These are phyloP conservation scores for Phaffomyces thermotolerans DNA, from an alignment of 805 yeast species.

Conservation along the genomic window DNA sequence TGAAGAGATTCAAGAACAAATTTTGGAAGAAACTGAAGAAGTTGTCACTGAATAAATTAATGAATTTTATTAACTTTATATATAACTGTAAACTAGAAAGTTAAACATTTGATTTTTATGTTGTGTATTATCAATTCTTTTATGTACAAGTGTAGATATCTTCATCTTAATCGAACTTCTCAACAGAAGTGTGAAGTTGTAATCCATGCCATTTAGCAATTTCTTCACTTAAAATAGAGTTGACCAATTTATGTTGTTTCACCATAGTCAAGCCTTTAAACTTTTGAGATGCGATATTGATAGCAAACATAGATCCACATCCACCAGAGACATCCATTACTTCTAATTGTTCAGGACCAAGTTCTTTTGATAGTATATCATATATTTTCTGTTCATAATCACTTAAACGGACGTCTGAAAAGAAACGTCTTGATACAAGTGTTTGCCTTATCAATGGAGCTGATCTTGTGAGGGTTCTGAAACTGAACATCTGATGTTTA, in stretches of 20 bases:
- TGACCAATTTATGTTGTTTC: slow-evolving; percentile 89
- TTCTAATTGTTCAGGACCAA: slow-evolving; percentile 53
- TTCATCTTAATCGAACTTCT: neutral
- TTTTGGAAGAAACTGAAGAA: slow-evolving; percentile 38
- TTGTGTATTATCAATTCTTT: neutral
- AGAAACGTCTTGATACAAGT: neutral
- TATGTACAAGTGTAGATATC: neutral
- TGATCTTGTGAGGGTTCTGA: slow-evolving; percentile 2
- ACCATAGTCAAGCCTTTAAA: slow-evolving; percentile 80
- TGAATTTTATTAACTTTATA: neutral
- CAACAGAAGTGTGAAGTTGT: slow-evolving; percentile 56
- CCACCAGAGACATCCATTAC: slow-evolving; percentile 91
- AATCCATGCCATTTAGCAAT: slow-evolving; percentile 92
- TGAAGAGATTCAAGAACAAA: slow-evolving; percentile 68
- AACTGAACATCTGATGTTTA: neutral
- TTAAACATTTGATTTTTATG: neutral
- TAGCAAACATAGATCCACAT: slow-evolving; percentile 97
- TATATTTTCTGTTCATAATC: slow-evolving; percentile 61
- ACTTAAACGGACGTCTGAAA: slow-evolving; percentile 2
- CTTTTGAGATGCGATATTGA: slow-evolving; percentile 58
- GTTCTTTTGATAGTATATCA: slow-evolving; percentile 43
- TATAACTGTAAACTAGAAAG: slow-evolving; percentile 1
- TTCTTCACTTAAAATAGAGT: slow-evolving; percentile 73
- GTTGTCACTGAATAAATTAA: slow-evolving; percentile 11
- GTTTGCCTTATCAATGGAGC: neutral